phyloP scores from a whole-genome alignment of 2,329 filamentous ascomycete genomes.

The Trichoderma koningii region DNA sequence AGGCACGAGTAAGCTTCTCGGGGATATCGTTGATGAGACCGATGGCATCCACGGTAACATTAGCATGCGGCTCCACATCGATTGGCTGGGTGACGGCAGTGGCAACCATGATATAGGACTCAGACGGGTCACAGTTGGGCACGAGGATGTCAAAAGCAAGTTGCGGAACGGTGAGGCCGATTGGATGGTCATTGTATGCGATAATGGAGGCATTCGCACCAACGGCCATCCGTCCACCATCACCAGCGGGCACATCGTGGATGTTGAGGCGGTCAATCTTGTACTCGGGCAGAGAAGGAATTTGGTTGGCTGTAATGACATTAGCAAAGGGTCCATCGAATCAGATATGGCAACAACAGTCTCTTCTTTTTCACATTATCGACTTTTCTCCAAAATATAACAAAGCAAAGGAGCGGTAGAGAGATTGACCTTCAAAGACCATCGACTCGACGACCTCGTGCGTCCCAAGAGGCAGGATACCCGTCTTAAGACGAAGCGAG shows the following conservation, averaged over 20 bases:
- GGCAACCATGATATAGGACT: constrained; percentile 77
- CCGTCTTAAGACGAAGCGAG: constrained; percentile 73
- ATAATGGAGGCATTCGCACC: constrained; percentile 75
- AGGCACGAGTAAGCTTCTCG: constrained; percentile 68
- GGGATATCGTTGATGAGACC: constrained; percentile 75
- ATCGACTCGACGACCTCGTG: constrained; percentile 75
- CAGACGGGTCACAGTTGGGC: constrained; percentile 71
- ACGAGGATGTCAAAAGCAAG: constrained; percentile 85
- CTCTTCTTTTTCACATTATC: constrained; percentile 35
- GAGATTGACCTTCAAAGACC: constrained; percentile 78
- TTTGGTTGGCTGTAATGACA: constrained; percentile 58
- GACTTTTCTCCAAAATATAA: constrained; percentile 63
- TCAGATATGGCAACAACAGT: constrained; percentile 26
- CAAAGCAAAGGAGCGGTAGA: constrained; percentile 64
- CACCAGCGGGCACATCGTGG: constrained; percentile 63
- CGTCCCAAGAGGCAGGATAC: constrained; percentile 75
- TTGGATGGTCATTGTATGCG: constrained; percentile 74
- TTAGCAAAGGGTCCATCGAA: constrained; percentile 36
- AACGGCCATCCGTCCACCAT: constrained; percentile 63
- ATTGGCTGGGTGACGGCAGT: constrained; percentile 70
- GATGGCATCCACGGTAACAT: constrained; percentile 68
- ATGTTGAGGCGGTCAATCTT: constrained; percentile 81
- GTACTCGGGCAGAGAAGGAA: constrained; percentile 78
- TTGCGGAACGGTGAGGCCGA: constrained; percentile 74
- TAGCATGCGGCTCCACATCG: constrained; percentile 65